Conservation (phyloP, 371 early-diverging fungal genomes). For the Mucor velutinosus region DNA sequence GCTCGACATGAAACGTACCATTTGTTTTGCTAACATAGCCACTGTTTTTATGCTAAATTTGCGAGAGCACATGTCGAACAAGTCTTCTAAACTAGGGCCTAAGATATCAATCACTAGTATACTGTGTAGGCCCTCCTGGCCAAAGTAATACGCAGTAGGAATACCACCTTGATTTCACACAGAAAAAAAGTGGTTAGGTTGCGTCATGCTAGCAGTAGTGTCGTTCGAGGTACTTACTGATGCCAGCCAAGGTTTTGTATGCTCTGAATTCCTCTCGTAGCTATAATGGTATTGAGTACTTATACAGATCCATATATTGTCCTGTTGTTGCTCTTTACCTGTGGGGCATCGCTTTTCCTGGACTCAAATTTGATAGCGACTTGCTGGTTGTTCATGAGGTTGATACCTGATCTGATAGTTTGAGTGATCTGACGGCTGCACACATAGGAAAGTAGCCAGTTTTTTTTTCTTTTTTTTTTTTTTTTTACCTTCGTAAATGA, state of each 20-base stretch:
- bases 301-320: neutral
- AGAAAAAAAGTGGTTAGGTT: neutral
- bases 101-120: conserved; percentile 94
- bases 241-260: conserved; percentile 83
- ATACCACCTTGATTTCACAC: conserved; percentile 63
- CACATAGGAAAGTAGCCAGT: neutral
- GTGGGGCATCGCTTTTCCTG: conserved; percentile 92
- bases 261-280: conserved; percentile 91
- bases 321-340: conserved; percentile 26
- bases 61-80: conserved; percentile 93
- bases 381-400: conserved; percentile 79
- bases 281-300: neutral
- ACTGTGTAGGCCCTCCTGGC: conserved; percentile 93
- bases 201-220: neutral
- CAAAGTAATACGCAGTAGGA: conserved; percentile 90
- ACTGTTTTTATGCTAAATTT: conserved; percentile 91
- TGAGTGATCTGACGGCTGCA: neutral
- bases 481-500: conserved; percentile 96
- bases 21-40: conserved; percentile 94
- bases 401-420: conserved; percentile 50
- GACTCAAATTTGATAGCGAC: conserved; percentile 96
- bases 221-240: conserved; percentile 43
- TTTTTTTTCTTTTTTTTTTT: too few relatives aligned
- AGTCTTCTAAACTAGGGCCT: conserved; percentile 93
- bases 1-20: conserved; percentile 67